Percentiles rank a stretch among this genome's conserved stretches.
Evolutionary conservation across 1,284 basidiomycete genomes (phyloP).

Genomic region (Fereydounia khargensis): DNA sequence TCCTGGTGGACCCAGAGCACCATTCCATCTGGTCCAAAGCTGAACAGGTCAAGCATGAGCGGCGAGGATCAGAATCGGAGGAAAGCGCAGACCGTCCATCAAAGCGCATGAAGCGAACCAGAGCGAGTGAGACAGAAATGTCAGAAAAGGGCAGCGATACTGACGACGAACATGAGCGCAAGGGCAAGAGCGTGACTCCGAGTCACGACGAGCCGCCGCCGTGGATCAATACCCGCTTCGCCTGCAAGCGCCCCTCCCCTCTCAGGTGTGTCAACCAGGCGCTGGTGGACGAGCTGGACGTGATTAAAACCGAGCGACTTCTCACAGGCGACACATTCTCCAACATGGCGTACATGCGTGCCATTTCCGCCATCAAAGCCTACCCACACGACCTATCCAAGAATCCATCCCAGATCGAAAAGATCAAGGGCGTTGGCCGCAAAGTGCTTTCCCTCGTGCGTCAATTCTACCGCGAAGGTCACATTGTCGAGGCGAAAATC

Average conservation of each 20-base stretch:
- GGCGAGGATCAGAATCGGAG: not conserved
- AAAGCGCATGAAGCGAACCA: no score
- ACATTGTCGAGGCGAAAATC: slow-evolving; percentile 43
- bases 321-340: slow-evolving; percentile 37
- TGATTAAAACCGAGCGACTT: slow-evolving; percentile 40
- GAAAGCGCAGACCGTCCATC: not conserved
- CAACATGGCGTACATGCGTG: slow-evolving; percentile 51
- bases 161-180: not conserved
- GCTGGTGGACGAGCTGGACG: slow-evolving; percentile 43
- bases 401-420: slow-evolving; percentile 13
- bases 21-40: not conserved
- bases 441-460: slow-evolving; percentile 39
- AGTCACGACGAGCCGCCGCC: not conserved
- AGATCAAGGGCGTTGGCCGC: slow-evolving; percentile 45
- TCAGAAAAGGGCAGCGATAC: not conserved
- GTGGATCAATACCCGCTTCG: slow-evolving; percentile 32
- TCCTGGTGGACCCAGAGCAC: slow-evolving; percentile 26
- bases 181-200: not conserved
- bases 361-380: slow-evolving; percentile 46
- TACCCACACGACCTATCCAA: slow-evolving; percentile 33
- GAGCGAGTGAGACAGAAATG: not conserved
- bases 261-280: slow-evolving; percentile 41
- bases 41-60: not conserved
- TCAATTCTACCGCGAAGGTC: slow-evolving; percentile 35
- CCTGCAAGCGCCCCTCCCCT: slow-evolving; percentile 42